Evolutionary conservation across 805 yeast genomes (phyloP), one percentile per base, ranked within the genome.

Genomic region (Hanseniaspora jakobsenii): DNA sequence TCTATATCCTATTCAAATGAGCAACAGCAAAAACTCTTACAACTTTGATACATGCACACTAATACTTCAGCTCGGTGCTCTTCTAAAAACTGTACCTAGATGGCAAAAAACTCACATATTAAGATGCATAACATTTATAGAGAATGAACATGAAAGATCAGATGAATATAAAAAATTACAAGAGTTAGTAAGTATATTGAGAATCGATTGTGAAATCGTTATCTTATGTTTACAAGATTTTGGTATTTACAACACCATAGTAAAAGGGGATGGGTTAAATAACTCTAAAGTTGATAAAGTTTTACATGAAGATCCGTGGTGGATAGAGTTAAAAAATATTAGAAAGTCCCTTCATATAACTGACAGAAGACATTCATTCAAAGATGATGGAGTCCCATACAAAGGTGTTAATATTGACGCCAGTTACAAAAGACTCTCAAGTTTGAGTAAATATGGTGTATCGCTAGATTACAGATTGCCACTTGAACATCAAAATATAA

Each of bases 1-100:
- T 59, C 63, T 91, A 30, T 91, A 93, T 59, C 98, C 99, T 0
- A 87, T 91, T 52, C 98, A 91, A 55, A 91, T 91, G 96, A 78
- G 93, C 3, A 89, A 94, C 0, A 74, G 80, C 14, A 77, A 81
- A 1, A 57, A 80, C 48, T 81, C 95, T 0, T 86, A 94, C 3
- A 91, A 91, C 56, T 86, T 91, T 57, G 99, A 91, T 60, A 91
- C 99, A 0, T 91, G 87, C 56, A 89, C 97, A 0, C 69, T 91
- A 55, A 91, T 91, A 51, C 65, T 93, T 48, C 99, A 91, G 56
- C 66, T 91, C 47, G 98, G 97, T 3, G 94, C 95, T 1, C 89
- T 91, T 52, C 65, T 91, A 47, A 76, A 82, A 9, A 87, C 98
- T 0, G 98, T 91, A 3, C 93, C 94, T 1, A 81, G 79, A 35